Evolutionary conservation across 2,329 filamentous ascomycete genomes (phyloP).

Genomic region (Chrysoporthe austroafricana): DNA sequence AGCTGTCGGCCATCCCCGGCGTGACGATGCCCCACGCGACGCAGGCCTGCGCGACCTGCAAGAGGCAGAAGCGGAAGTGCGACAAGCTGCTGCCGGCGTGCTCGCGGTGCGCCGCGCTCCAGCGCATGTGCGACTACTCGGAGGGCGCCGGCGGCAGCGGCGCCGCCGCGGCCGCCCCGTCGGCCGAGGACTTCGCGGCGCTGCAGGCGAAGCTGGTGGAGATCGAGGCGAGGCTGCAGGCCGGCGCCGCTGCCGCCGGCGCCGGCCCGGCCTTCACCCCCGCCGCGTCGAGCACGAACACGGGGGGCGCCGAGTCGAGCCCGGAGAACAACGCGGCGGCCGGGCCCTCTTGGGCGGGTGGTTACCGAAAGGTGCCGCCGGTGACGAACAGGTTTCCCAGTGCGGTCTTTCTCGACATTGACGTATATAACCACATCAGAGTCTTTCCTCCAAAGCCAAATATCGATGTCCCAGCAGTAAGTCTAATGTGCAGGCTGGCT

Average conservation of each 20-base stretch:
- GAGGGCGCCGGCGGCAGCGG: constrained; percentile 38
- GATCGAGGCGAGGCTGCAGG: constrained; percentile 42
- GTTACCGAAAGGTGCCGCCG: neutral
- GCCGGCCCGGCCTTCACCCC: constrained; percentile 1
- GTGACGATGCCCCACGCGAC: constrained; percentile 28
- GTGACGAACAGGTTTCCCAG: constrained; percentile 43
- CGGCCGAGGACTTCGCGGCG: constrained; percentile 44
- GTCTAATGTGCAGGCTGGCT: constrained; percentile 25
- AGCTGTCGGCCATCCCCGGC: neutral
- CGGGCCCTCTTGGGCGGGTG: constrained; percentile 30
- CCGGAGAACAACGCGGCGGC: constrained; percentile 21
- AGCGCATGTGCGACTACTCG: constrained; percentile 46
- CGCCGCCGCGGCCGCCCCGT: constrained; percentile 39
- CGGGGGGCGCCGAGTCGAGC: constrained; percentile 1
- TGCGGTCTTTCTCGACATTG: constrained; percentile 48
- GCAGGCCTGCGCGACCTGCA: constrained; percentile 34
- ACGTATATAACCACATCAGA: constrained; percentile 42
- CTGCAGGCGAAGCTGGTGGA: constrained; percentile 43
- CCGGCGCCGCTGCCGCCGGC: neutral
- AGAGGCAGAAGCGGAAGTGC: constrained; percentile 55
- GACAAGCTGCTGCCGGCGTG: constrained; percentile 54
- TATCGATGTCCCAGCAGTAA: constrained; percentile 44
- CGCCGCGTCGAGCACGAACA: constrained; percentile 7
- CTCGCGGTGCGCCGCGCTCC: constrained; percentile 49
- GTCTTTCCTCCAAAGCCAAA: constrained; percentile 44